Evolutionary conservation across 1,284 basidiomycete species (phyloP).

Genomic region (Sporisorium reilianum): DNA sequence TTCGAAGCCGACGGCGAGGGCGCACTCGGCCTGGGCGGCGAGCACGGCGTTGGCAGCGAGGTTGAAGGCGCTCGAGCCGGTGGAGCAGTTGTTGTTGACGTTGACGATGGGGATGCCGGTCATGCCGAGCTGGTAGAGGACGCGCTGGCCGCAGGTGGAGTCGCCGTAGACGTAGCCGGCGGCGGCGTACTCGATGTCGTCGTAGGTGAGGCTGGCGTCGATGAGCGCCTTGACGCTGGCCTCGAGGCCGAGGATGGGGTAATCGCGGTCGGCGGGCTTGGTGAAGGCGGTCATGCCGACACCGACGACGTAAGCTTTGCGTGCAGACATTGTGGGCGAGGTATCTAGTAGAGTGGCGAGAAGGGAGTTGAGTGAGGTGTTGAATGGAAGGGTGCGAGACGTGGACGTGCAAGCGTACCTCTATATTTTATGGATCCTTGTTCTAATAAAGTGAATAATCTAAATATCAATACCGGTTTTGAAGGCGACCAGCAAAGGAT

Average conservation of each 20-base stretch:
- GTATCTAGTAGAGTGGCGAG: too few relatives aligned
- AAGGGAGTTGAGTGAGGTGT: background rate
- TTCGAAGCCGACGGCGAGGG: slow-evolving; percentile 86
- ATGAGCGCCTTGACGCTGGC: slow-evolving; percentile 85
- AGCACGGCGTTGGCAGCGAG: slow-evolving; percentile 70
- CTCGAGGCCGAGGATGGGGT: slow-evolving; percentile 74
- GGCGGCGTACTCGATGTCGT: slow-evolving; percentile 79
- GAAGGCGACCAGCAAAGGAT: too few relatives aligned
- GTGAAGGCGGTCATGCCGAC: slow-evolving; percentile 84
- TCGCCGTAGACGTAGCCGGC: slow-evolving; percentile 76
- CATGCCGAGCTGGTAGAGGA: slow-evolving; percentile 86
- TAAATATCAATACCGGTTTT: slow-evolving; percentile 6
- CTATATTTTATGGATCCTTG: slow-evolving; percentile 3
- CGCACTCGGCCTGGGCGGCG: slow-evolving; percentile 79
- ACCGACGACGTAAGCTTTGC: slow-evolving; percentile 74
- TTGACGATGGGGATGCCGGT: slow-evolving; percentile 87
- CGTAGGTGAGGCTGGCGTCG: slow-evolving; percentile 88
- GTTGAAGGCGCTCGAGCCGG: slow-evolving; percentile 63
- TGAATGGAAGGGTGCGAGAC: background rate
- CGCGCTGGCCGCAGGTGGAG: slow-evolving; percentile 80
- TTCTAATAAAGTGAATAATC: background rate
- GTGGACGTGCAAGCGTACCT: background rate
- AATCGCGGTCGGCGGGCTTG: slow-evolving; percentile 77
- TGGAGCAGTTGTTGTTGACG: slow-evolving; percentile 77
- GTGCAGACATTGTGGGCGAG: slow-evolving; percentile 41